phyloP scores from a whole-genome alignment of 345 rosid genomes.

The Rhodamnia rubescens region DNA sequence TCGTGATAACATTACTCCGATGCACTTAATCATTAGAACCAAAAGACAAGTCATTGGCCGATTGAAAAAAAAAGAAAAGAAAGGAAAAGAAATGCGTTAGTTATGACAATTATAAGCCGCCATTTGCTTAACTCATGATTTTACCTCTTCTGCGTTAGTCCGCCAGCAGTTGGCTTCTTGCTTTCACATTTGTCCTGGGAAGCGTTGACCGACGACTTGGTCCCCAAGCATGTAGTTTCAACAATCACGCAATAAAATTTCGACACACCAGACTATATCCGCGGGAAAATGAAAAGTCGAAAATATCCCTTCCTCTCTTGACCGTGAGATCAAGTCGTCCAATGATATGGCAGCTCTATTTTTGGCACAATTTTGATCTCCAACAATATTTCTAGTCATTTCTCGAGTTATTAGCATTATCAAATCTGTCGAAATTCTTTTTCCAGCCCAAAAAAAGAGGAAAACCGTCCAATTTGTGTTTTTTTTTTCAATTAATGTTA shows the following conservation, averaged over 20 bases:
- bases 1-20: no score
- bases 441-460: fast-evolving
- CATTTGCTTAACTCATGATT: no score
- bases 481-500: background rate
- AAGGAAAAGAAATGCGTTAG: no score
- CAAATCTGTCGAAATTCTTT: background rate
- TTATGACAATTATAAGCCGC: no score
- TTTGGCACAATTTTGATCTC: background rate
- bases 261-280: background rate
- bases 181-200: background rate
- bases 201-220: background rate
- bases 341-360: background rate
- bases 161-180: no score
- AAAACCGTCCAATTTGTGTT: no score
- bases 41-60: no score
- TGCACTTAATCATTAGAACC: no score
- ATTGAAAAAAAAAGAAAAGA: no score
- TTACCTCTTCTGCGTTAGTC: no score
- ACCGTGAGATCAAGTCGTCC: background rate
- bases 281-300: background rate
- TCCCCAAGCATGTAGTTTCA: background rate
- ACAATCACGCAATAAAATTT: background rate
- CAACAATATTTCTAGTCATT: background rate
- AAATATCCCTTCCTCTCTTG: background rate
- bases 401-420: background rate